A percentile compares a stretch with the other conserved stretches of the same genome.
Conservation (phyloP, 768 basidiomycete species). For the Pilatotrama ljubarskyi region DNA sequence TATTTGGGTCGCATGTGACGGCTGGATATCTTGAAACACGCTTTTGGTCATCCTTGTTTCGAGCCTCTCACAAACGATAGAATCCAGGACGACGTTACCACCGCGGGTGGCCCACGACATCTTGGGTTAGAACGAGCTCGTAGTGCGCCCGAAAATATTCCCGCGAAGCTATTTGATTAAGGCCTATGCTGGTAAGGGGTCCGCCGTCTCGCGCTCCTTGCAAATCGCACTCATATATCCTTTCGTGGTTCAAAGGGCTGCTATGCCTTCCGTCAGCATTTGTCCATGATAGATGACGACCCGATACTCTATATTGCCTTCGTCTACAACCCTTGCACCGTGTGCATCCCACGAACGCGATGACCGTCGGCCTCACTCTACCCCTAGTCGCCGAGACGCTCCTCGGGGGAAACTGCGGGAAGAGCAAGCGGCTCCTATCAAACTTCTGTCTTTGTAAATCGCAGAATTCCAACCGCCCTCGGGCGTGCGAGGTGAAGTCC, state of each 20-base stretch:
- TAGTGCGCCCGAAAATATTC: background rate
- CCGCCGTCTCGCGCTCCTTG: background rate
- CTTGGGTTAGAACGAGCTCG: background rate
- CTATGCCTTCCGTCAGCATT: background rate
- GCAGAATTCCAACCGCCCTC: background rate
- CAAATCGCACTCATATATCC: constrained; percentile 15
- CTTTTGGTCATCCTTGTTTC: no score
- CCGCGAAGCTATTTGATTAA: constrained; percentile 6
- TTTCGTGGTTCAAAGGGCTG: constrained; percentile 1
- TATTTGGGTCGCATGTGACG: no score
- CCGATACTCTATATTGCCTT: background rate
- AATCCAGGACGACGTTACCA: background rate
- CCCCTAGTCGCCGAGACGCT: no score
- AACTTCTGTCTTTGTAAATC: no score
- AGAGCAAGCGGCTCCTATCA: background rate
- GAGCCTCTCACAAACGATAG: no score
- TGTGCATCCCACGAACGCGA: background rate
- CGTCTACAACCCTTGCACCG: background rate
- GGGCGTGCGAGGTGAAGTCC: background rate
- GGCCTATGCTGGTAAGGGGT: background rate
- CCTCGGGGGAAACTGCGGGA: no score
- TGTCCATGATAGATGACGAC: constrained; percentile 1
- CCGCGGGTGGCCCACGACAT: background rate
- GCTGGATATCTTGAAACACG: no score
- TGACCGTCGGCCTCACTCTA: no score